Evolutionary conservation across 2,329 filamentous ascomycete species (phyloP).

Genomic region (Fusarium sulawesiense): DNA sequence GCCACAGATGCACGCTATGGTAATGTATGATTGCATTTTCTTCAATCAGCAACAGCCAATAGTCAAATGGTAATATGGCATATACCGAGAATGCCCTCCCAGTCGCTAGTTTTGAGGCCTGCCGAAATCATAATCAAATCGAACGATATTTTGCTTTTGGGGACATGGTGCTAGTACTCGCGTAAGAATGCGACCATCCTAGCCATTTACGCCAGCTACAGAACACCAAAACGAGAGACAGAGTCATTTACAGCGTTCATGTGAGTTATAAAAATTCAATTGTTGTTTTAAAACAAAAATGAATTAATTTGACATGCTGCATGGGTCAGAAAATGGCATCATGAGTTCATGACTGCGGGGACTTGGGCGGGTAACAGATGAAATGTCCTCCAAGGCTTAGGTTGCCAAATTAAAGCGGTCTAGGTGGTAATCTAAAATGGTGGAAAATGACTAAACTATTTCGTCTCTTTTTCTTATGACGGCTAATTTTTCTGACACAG

Average conservation of each 20-base stretch:
- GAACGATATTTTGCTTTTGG: conserved; percentile 36
- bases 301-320: neutral
- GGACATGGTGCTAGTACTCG: conserved; percentile 34
- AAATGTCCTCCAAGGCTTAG: too few species aligned
- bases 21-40: rapidly evolving
- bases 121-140: neutral
- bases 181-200: conserved; percentile 11
- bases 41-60: neutral
- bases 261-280: neutral
- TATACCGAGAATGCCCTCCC: neutral
- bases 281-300: neutral
- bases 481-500: too few species aligned
- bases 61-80: rapidly evolving
- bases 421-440: too few species aligned
- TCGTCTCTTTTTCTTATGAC: too few species aligned
- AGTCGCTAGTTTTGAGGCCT: neutral
- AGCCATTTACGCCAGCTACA: neutral
- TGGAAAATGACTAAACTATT: too few species aligned
- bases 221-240: neutral
- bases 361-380: neutral
- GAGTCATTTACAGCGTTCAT: rapidly evolving
- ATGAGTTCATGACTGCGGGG: conserved; percentile 49
- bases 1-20: neutral
- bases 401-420: too few species aligned
- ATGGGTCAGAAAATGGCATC: conserved; percentile 30